Evolutionary conservation across 2,329 filamentous ascomycete genomes (phyloP).

Genomic region (Trichoderma atroviride): DNA sequence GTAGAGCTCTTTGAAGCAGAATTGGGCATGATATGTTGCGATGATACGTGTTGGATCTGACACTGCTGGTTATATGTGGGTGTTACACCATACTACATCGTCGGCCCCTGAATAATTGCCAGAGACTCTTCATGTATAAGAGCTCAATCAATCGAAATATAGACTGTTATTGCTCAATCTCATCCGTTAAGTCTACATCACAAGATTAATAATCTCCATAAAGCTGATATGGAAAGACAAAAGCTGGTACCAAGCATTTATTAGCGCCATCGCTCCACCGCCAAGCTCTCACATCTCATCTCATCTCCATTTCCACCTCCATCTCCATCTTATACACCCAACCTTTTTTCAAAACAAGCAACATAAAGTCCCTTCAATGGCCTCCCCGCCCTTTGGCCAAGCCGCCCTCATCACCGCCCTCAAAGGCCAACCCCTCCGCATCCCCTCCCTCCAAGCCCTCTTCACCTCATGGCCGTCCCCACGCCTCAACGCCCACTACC

Average conservation of each 20-base stretch:
- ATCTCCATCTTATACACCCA: not conserved
- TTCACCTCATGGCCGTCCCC: conserved; percentile 35
- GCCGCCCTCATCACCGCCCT: conserved; percentile 31
- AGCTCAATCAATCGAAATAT: not conserved
- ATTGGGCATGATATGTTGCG: not conserved
- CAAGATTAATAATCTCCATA: not conserved
- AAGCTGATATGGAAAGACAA: not conserved
- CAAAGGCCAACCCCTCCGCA: conserved; percentile 35
- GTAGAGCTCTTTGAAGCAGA: not conserved
- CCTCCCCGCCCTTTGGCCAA: conserved; percentile 26
- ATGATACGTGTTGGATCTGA: not conserved
- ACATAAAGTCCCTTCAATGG: not conserved
- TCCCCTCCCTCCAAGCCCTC: conserved; percentile 35
- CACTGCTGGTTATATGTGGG: not conserved
- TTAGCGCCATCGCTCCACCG: not conserved
- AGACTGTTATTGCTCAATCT: not conserved
- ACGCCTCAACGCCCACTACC: conserved; percentile 33
- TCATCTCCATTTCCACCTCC: not conserved
- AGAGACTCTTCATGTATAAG: not conserved
- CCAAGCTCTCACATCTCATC: not conserved
- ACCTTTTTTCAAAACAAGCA: too few species aligned
- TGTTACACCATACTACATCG: not conserved
- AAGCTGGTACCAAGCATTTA: not conserved
- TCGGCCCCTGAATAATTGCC: not conserved
- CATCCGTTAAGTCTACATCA: not conserved